Evolutionary conservation across 176 grass and related monocot species (phyloP), one percentile per base, ranked within the genome.

Genomic region (Aegilops sharonensis): DNA sequence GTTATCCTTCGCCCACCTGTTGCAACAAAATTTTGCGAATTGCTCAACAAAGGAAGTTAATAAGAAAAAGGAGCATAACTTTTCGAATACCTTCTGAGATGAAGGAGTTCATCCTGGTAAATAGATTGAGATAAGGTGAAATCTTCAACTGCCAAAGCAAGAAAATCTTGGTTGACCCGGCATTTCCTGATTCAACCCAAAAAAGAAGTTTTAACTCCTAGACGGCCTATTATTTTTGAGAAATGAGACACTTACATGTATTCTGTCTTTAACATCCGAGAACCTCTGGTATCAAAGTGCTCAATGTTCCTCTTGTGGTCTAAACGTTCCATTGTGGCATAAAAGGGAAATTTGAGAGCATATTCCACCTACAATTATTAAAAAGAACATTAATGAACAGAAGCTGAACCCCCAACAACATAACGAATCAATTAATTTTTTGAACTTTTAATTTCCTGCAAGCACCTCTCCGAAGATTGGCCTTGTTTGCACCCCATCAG

Each of bases 291-390:
- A 63, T 85, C 69, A 78, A 94, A 88, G 39, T 66, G 30, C 83
- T 97, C 90, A 32, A 94, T 97, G 37, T 62, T 89, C 73, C 85
- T 84, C 83, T 81, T 94, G 45, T 97, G 92, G 59, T 89, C 83
- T 35, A 97, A 48, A 9, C 85, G 77, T 42, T 97, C 94, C 65
- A 97, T 61, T 66, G 87, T 88, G 68, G 90, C 35, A 54, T 85
- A 97, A 66, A 87, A 89, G 8, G 94, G 94, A 82, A 71, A 89
- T 6, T 83, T 82, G 0, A 97, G 83, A 65, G 85, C 71, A 90
- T 93, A 76, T 1, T 92, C 88, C 21, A 92, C 92, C 94, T 94
- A 68, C 81, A 85, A 92, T 27, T 31, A 60, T 3, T 1, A 50
- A 37, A 37, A 34, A 80, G 21, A 1, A 39, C 21, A 36, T 20